Evolutionary conservation across 768 basidiomycete species (phyloP), one percentile per base, ranked within the genome.

Genomic region (Rhodotorula graminis): DNA sequence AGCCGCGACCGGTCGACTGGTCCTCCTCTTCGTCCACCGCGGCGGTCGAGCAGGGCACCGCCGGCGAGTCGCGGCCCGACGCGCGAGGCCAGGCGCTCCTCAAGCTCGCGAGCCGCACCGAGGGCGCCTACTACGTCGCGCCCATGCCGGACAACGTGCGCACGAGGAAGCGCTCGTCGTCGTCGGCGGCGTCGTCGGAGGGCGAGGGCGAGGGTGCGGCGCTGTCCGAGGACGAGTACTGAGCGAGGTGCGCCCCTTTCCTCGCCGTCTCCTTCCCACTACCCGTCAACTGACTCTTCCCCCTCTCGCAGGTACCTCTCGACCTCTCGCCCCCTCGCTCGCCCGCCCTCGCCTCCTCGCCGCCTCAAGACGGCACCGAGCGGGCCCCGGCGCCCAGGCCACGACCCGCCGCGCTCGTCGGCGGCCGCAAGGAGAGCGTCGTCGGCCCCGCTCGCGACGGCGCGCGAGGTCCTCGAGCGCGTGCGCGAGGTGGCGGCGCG

Each of bases 101-200:
- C 46, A 59, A 63, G 49, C 56, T 62, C 15, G 70, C 70, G n/a
- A 15, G 23, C 29, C 29, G 46, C 61, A 71, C 65, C 6, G 57
- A 68, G 52, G 71, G 71, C 10, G 67, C 56, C 58, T 72, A 64
- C 44, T 72, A 64, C 40, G 71, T 72, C 31, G 71, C 71, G 19
- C 66, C 63, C 0, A 65, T 64, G 61, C 71, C 71, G 40, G 66
- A 72, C 50, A 67, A 72, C 21, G 66, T 72, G 14, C 50, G 63
- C 44, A 56, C 44, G n/a, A 4, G 66, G 42, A 72, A 72, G 27
- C 25, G 11, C 37, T 60, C 49, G n/a, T 9, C 40, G 49, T 12
- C 56, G 40, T 37, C 37, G 4, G 5, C 37, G 5, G 37, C 37
- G 37, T 4, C 37, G 37, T n/a, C n/a, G n/a, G n/a, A n/a, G n/a